Percentiles rank a stretch among this genome's conserved stretches.
Conservation (phyloP, 768 basidiomycete genomes). For the Astraeus odoratus region DNA sequence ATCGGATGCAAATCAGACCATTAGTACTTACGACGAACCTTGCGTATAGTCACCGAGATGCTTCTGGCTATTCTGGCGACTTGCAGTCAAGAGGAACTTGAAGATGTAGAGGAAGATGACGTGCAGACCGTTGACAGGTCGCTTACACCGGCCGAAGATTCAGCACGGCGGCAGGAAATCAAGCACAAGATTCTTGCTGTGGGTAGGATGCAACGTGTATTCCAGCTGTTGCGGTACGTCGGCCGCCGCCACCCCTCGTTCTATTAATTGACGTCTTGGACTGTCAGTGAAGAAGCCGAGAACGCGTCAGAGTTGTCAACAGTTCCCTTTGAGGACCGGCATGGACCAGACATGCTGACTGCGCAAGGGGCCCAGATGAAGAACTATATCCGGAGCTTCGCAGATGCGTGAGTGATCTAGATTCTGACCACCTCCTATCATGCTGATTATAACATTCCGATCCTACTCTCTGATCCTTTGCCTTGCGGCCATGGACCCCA, state of each 20-base stretch:
- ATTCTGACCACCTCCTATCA: not conserved
- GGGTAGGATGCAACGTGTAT: constrained; percentile 85
- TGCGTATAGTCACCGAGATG: constrained; percentile 88
- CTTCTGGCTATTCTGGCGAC: constrained; percentile 89
- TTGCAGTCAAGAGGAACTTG: constrained; percentile 90
- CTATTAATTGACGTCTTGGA: not conserved
- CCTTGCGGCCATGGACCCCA: not conserved
- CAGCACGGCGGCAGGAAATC: constrained; percentile 66
- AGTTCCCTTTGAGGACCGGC: constrained; percentile 29
- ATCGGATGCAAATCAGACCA: constrained; percentile 1
- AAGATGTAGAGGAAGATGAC: constrained; percentile 46
- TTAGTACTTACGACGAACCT: not conserved
- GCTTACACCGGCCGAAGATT: constrained; percentile 35
- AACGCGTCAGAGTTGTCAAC: constrained; percentile 59
- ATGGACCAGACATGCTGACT: constrained; percentile 49
- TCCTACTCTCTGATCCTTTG: not conserved
- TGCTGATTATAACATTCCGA: not conserved
- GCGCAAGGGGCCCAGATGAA: constrained; percentile 56
- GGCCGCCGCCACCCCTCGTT: not conserved
- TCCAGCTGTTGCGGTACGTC: constrained; percentile 78
- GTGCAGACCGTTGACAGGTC: constrained; percentile 21
- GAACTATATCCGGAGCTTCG: constrained; percentile 62
- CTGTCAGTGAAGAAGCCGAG: constrained; percentile 67
- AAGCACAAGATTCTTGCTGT: constrained; percentile 93
- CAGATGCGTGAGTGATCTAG: constrained; percentile 56